A percentile compares a stretch with the other conserved stretches of the same genome.
phyloP scores from a whole-genome alignment of 768 basidiomycete genomes.

The Boletellus sp. region DNA sequence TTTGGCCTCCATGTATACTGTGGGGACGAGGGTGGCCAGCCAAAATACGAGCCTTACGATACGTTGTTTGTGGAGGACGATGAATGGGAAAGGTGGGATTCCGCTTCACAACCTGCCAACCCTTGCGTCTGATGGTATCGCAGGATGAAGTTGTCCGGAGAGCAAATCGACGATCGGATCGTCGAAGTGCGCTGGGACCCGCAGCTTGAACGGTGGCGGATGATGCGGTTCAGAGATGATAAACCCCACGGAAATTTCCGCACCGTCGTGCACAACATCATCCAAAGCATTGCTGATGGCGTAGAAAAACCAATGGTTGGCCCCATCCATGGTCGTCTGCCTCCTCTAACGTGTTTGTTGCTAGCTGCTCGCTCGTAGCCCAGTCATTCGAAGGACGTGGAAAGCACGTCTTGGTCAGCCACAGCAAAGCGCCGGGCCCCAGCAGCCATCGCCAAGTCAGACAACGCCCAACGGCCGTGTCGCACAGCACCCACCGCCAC shows the following conservation, averaged over 20 bases:
- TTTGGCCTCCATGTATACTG: conserved; percentile 83
- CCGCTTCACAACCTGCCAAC: background rate
- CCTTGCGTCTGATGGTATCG: conserved; percentile 2
- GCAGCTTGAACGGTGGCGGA: conserved; percentile 64
- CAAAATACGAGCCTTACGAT: conserved; percentile 83
- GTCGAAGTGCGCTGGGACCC: conserved; percentile 93
- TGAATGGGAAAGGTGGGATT: conserved; percentile 87
- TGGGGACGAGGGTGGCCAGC: conserved; percentile 54
- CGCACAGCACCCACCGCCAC: conserved; percentile 16
- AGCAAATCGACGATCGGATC: conserved; percentile 90
- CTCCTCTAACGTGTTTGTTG: conserved; percentile 17
- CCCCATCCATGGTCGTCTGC: conserved; percentile 10
- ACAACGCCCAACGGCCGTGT: conserved; percentile 22
- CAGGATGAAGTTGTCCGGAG: conserved; percentile 80
- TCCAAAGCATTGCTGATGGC: conserved; percentile 89
- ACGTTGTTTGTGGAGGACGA: conserved; percentile 79
- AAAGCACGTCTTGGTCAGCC: conserved; percentile 56
- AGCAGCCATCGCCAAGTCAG: conserved; percentile 20
- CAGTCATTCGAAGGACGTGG: conserved; percentile 68
- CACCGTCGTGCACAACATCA: conserved; percentile 80
- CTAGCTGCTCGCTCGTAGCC: conserved; percentile 66
- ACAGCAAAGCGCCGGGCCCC: conserved; percentile 16
- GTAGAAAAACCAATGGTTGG: conserved; percentile 85
- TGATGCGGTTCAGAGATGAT: conserved; percentile 93
- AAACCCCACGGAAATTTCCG: conserved; percentile 91